Percentiles rank a stretch among this genome's conserved stretches.
Evolutionary conservation across 2,329 filamentous ascomycete genomes (phyloP).

Genomic region (Pseudogymnoascus sp.): DNA sequence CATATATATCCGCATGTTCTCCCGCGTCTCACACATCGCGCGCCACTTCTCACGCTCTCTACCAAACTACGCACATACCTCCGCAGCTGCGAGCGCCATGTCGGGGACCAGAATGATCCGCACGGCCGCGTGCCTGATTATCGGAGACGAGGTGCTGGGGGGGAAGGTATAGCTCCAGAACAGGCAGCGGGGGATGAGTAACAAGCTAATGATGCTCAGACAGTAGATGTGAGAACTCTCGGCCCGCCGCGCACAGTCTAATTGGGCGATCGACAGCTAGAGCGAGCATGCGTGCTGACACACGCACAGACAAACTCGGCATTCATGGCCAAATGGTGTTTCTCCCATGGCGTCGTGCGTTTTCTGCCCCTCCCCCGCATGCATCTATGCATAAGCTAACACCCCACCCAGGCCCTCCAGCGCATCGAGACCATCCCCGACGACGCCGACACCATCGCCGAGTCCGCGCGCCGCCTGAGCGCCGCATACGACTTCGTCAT

Average conservation of each 20-base stretch:
- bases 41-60: conserved; percentile 60
- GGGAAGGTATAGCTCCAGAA: conserved; percentile 50
- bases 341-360: conserved; percentile 49
- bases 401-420: conserved; percentile 52
- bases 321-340: conserved; percentile 57
- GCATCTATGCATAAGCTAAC: conserved; percentile 47
- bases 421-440: conserved; percentile 89
- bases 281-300: not conserved
- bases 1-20: conserved; percentile 51
- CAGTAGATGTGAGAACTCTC: conserved; percentile 2
- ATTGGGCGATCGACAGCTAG: conserved; percentile 19
- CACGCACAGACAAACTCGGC: conserved; percentile 50
- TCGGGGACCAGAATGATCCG: conserved; percentile 56
- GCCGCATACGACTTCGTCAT: conserved; percentile 87
- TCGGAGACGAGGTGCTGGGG: conserved; percentile 92
- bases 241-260: not conserved
- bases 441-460: conserved; percentile 81
- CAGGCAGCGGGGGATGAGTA: not conserved
- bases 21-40: conserved; percentile 62
- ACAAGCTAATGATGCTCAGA: not conserved
- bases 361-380: conserved; percentile 41
- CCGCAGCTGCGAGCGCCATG: conserved; percentile 16
- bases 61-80: conserved; percentile 44
- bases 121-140: conserved; percentile 86
- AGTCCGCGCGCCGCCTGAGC: conserved; percentile 82